Evolutionary conservation across 257 asterid species (phyloP), one percentile per base, ranked within the genome.

Genomic region (Scutellaria minor): DNA sequence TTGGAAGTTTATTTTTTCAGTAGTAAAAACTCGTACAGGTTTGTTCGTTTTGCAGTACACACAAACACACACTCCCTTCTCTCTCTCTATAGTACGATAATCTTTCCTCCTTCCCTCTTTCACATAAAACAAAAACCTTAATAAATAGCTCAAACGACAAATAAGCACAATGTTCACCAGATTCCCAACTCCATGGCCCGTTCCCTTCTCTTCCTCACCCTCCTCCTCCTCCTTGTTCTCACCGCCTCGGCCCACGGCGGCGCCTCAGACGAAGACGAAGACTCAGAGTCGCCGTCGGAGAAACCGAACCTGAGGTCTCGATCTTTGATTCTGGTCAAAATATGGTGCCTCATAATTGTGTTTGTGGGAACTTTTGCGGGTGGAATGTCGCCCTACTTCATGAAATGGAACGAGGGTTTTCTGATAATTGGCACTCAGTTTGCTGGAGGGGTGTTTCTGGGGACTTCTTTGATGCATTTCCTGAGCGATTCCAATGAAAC

Each of bases 361-460:
- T 93, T 93, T 35, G 73, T 78, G 7, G 95, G 86, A 52, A 88
- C 98, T 31, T 90, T 92, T 37, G 59, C 78, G 12, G 98, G 97
- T 14, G 97, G 97, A 39, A 86, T 90, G 72, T 92, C 97, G 4
- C 97, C 98, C 5, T 92, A 90, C 64, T 88, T 90, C 78, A 63
- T 90, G 84, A 88, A 86, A 44, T 88, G 96, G 98, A 92, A 87
- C 82, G 98, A 92, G 77, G 90, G 84, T 5, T 90, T 92, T 66
- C 79, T 92, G 79, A 79, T 88, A 2, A 14, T 86, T 6, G 98
- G 98, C 3, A 90, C 98, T 13, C 98, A 92, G 75, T 92, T 92
- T 51, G 98, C 98, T 4, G 98, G 97, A 66, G 98, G 98, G 58
- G 98, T 92, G 37, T 92, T 90, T 47, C 52, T 90, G 64, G 98